phyloP scores from a whole-genome alignment of 2,329 filamentous ascomycete genomes.

The Akanthomyces muscarius region DNA sequence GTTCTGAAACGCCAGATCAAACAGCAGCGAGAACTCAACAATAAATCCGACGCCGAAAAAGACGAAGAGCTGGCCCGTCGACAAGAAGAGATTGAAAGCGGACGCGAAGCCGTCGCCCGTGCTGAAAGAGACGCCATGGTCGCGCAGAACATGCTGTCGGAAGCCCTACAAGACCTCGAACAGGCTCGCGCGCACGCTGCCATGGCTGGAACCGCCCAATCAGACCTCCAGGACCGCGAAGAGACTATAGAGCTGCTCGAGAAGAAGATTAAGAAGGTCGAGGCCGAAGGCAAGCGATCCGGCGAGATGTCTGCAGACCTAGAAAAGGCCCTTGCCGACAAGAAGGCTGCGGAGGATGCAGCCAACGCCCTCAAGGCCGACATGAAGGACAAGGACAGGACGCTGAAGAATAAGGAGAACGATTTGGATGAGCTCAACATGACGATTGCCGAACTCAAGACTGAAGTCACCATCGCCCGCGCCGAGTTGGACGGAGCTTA shows the following conservation, averaged over 20 bases:
- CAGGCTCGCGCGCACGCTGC: constrained; percentile 27
- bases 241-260: constrained; percentile 42
- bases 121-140: constrained; percentile 36
- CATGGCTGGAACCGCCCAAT: constrained; percentile 23
- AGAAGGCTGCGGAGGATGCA: constrained; percentile 20
- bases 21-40: constrained; percentile 90
- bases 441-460: constrained; percentile 56
- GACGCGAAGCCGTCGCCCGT: constrained; percentile 32
- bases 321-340: constrained; percentile 25
- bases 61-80: constrained; percentile 60
- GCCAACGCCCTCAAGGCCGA: constrained; percentile 21
- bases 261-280: constrained; percentile 33
- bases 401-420: constrained; percentile 45
- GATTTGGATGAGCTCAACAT: constrained; percentile 49
- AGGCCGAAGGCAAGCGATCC: constrained; percentile 29
- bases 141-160: constrained; percentile 46
- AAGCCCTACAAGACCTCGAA: constrained; percentile 47
- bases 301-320: constrained; percentile 28
- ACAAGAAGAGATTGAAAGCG: constrained; percentile 51
- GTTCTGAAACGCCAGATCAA: constrained; percentile 90
- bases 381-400: constrained; percentile 37
- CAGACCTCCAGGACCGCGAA: constrained; percentile 41
- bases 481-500: constrained; percentile 61
- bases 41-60: constrained; percentile 71
- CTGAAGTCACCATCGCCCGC: constrained; percentile 56